These are phyloP conservation scores for Tylopilus balloui DNA, from an alignment of 768 basidiomycete genomes.

Conservation along the genomic window DNA sequence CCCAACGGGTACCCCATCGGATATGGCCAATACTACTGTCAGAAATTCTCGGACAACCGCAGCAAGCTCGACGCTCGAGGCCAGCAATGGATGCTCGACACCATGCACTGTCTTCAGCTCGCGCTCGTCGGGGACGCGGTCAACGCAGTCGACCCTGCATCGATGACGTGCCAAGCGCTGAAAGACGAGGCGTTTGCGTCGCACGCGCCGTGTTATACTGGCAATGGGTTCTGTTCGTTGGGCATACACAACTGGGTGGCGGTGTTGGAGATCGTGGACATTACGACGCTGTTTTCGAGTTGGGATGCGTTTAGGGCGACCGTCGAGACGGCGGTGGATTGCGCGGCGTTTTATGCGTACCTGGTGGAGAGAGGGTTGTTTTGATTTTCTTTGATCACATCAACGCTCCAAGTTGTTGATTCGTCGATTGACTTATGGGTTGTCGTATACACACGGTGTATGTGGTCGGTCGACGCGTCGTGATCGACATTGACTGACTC, in stretches of 20 bases:
- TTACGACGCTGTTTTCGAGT: slow-evolving; percentile 11
- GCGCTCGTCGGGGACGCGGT: slow-evolving; percentile 36
- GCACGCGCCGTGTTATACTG: slow-evolving; percentile 39
- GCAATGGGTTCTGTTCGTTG: slow-evolving; percentile 41
- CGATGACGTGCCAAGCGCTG: slow-evolving; percentile 30
- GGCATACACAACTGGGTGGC: slow-evolving; percentile 34
- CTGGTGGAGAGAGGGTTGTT: slow-evolving; percentile 11
- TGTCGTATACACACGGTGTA: no score
- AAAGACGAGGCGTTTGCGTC: slow-evolving; percentile 38
- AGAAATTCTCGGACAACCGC: slow-evolving; percentile 33
- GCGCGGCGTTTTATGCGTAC: slow-evolving; percentile 12
- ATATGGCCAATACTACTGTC: slow-evolving; percentile 40
- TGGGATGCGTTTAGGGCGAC: slow-evolving; percentile 17
- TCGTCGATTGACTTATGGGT: no score
- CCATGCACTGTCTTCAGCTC: slow-evolving; percentile 44
- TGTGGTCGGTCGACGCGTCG: no score
- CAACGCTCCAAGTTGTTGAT: no score
- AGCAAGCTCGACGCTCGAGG: slow-evolving; percentile 31
- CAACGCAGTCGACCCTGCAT: slow-evolving; percentile 15
- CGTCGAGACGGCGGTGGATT: slow-evolving; percentile 6
- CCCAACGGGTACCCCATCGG: slow-evolving; percentile 40
- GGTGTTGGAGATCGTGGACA: slow-evolving; percentile 32
- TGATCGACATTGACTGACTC: no score
- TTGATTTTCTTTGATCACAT: slow-evolving; percentile 35
- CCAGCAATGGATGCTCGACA: slow-evolving; percentile 40